These are phyloP conservation scores for Periconia sp. DNA, from an alignment of 2,329 filamentous ascomycete genomes.

Conservation along the genomic window DNA sequence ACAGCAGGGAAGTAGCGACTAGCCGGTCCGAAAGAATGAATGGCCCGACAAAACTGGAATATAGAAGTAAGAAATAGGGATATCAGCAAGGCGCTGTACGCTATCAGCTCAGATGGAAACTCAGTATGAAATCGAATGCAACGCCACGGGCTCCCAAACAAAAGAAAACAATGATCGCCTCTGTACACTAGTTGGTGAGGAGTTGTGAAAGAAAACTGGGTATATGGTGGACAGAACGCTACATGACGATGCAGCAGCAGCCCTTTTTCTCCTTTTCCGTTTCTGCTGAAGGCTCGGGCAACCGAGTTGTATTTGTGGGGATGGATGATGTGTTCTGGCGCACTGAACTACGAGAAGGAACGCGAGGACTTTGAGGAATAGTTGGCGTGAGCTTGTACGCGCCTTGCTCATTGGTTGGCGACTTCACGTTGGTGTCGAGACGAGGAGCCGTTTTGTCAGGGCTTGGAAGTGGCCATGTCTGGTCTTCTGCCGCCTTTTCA, in stretches of 20 bases:
- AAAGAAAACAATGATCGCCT: conserved; percentile 26
- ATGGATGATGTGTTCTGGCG: conserved; percentile 18
- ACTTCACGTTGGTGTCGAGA: conserved; percentile 30
- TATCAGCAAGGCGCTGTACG: conserved; percentile 41
- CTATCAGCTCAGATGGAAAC: conserved; percentile 31
- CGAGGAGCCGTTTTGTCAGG: conserved; percentile 33
- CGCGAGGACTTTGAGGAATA: conserved; percentile 42
- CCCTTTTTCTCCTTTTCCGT: conserved; percentile 67
- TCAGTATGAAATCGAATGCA: conserved; percentile 18
- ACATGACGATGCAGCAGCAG: conserved; percentile 79
- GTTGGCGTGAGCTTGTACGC: conserved; percentile 57
- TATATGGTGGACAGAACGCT: conserved; percentile 39
- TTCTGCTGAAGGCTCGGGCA: conserved; percentile 62
- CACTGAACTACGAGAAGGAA: conserved; percentile 27
- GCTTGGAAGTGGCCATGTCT: conserved; percentile 44
- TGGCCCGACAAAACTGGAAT: not conserved
- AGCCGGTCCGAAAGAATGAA: not conserved
- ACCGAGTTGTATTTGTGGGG: conserved; percentile 49
- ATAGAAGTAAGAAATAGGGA: conserved; percentile 17
- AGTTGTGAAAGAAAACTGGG: conserved; percentile 27
- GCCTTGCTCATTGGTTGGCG: conserved; percentile 48
- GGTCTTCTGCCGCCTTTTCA: conserved; percentile 33
- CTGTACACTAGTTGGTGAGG: conserved; percentile 25
- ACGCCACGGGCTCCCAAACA: conserved; percentile 31
- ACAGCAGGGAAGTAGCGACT: conserved; percentile 3